Conservation (phyloP, 31 red algal genomes). For the Asparagopsis taxiformis region DNA sequence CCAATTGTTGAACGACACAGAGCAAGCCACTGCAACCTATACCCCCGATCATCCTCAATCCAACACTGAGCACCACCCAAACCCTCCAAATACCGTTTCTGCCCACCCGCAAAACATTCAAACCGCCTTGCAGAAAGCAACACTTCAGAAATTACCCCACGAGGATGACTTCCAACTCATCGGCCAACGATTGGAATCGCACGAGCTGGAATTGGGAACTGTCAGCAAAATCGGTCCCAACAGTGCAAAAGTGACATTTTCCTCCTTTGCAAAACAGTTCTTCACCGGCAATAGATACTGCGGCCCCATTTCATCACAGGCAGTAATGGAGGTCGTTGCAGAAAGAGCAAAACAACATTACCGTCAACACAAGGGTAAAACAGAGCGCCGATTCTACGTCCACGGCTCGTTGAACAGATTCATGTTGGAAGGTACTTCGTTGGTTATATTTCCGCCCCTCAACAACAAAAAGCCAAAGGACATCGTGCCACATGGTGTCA, state of each 20-base stretch:
- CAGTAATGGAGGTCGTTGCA: constrained; percentile 1
- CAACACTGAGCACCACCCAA: not conserved
- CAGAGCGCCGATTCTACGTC: constrained; percentile 35
- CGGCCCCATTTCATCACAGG: constrained; percentile 7
- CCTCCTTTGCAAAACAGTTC: constrained; percentile 10
- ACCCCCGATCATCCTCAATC: not conserved
- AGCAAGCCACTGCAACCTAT: constrained; percentile 11
- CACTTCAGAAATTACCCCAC: not conserved
- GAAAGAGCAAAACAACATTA: constrained; percentile 27
- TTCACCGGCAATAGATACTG: constrained; percentile 1
- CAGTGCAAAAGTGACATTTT: constrained; percentile 12
- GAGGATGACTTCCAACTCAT: constrained; percentile 6
- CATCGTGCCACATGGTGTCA: constrained; percentile 10
- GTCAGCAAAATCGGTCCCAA: constrained; percentile 17
- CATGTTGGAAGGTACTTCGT: not conserved
- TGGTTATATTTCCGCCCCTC: not conserved
- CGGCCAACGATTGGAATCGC: constrained; percentile 14
- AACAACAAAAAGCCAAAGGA: not conserved
- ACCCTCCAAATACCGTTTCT: not conserved
- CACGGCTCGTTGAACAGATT: constrained; percentile 17
- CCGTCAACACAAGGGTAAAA: constrained; percentile 24
- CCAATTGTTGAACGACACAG: constrained; percentile 31
- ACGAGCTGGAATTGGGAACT: constrained; percentile 41
- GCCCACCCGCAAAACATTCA: not conserved
- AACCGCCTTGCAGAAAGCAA: not conserved